Percentiles rank a stretch among this genome's conserved stretches.
Conservation (phyloP, 495 filamentous ascomycete genomes). For the Terfezia boudieri region DNA sequence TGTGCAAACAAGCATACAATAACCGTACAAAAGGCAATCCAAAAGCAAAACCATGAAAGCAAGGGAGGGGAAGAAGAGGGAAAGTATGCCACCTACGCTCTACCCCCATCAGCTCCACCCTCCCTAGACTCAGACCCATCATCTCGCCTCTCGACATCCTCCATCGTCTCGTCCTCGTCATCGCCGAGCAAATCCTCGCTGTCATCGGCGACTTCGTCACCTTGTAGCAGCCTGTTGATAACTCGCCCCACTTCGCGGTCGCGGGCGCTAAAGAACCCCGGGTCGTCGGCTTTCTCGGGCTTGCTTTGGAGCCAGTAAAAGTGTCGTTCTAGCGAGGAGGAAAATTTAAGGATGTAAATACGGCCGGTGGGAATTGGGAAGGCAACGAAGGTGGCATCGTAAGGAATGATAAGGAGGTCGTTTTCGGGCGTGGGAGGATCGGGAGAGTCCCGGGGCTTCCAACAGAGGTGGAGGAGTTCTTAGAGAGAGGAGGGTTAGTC, state of each 20-base stretch:
- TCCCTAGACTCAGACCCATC: conserved; percentile 74
- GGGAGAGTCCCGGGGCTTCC: conserved; percentile 36
- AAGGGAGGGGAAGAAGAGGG: not conserved
- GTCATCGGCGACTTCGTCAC: conserved; percentile 52
- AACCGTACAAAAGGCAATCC: too few species aligned
- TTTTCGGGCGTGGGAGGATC: conserved; percentile 51
- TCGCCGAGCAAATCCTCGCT: conserved; percentile 66
- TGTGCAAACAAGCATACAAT: too few species aligned
- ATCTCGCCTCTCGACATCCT: conserved; percentile 47
- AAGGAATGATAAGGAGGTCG: conserved; percentile 77
- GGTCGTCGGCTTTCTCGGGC: conserved; percentile 48
- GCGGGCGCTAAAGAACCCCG: conserved; percentile 31
- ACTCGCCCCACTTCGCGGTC: conserved; percentile 34
- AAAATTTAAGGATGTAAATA: conserved; percentile 84
- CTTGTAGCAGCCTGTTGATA: conserved; percentile 62
- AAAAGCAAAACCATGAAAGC: too few species aligned
- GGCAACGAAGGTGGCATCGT: conserved; percentile 62
- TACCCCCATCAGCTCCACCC: conserved; percentile 82
- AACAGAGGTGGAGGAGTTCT: conserved; percentile 92
- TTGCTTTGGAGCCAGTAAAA: conserved; percentile 94
- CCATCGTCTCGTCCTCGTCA: conserved; percentile 65
- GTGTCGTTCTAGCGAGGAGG: conserved; percentile 72
- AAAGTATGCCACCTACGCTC: conserved; percentile 64
- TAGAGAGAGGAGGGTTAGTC: conserved; percentile 1
- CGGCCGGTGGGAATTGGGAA: conserved; percentile 86